Percentiles rank a stretch among this genome's conserved stretches.
These are phyloP conservation scores for Hamamelis virginiana DNA, from an alignment of 164 flowering plant species.

Conservation along the genomic window DNA sequence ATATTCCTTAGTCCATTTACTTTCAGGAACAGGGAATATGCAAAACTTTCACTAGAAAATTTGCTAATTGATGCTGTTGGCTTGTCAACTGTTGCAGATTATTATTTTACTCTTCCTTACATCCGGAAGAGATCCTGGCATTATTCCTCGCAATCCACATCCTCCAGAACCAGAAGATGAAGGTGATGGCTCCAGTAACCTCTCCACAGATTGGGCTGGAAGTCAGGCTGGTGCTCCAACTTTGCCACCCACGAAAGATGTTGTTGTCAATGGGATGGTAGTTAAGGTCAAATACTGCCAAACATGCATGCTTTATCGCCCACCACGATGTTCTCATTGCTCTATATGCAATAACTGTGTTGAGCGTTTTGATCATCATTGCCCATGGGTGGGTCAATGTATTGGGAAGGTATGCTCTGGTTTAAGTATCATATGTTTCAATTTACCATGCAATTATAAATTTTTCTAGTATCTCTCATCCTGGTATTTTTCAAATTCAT, in stretches of 20 bases:
- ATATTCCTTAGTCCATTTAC: background rate
- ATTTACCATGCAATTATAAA: background rate
- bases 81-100: conserved; percentile 29
- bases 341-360: conserved; percentile 77
- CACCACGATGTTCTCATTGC: conserved; percentile 83
- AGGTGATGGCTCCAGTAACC: conserved; percentile 10
- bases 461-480: background rate
- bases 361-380: conserved; percentile 82
- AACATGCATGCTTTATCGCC: conserved; percentile 78
- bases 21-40: too few species aligned
- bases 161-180: conserved; percentile 61
- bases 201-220: conserved; percentile 28
- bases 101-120: conserved; percentile 50
- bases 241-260: conserved; percentile 60
- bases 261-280: conserved; percentile 48
- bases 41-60: background rate
- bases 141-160: conserved; percentile 56
- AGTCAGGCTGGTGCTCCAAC: conserved; percentile 6
- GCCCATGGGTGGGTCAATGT: conserved; percentile 91
- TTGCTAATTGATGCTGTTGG: conserved; percentile 6
- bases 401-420: conserved; percentile 53
- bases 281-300: conserved; percentile 69
- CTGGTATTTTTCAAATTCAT: background rate
- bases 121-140: conserved; percentile 70
- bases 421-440: background rate